Conservation (phyloP, 2,329 filamentous ascomycete genomes). For the Tolypocladium guangdongense region DNA sequence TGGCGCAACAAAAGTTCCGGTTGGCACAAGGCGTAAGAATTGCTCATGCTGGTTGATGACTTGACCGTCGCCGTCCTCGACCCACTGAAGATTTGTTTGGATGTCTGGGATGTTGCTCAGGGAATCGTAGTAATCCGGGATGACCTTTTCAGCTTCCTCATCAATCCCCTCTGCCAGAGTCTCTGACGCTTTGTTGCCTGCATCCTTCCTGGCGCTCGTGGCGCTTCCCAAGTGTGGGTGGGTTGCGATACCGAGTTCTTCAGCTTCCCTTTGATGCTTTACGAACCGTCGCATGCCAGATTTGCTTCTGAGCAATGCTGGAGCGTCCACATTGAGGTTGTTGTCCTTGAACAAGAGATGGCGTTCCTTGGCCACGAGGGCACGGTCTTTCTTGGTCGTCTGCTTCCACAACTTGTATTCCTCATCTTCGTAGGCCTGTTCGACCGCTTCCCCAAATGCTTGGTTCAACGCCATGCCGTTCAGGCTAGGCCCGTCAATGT, state of each 20-base stretch:
- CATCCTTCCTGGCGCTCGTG: constrained; percentile 32
- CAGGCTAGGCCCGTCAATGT: constrained; percentile 68
- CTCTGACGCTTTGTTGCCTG: constrained; percentile 43
- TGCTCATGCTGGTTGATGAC: constrained; percentile 83
- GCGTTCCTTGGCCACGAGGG: constrained; percentile 73
- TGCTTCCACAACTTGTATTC: constrained; percentile 99
- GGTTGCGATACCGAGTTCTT: constrained; percentile 32
- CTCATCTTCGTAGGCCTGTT: constrained; percentile 79
- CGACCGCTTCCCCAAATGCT: constrained; percentile 52
- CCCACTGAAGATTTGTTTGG: constrained; percentile 67
- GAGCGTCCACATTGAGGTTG: constrained; percentile 76
- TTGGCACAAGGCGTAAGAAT: constrained; percentile 65
- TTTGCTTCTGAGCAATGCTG: constrained; percentile 74
- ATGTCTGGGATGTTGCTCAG: constrained; percentile 81
- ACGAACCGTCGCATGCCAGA: constrained; percentile 84
- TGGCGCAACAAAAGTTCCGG: constrained; percentile 65
- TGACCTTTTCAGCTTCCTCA: constrained; percentile 67
- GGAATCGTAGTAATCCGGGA: constrained; percentile 92
- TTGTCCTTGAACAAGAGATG: constrained; percentile 78
- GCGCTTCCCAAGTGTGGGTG: constrained; percentile 25
- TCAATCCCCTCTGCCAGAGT: constrained; percentile 94
- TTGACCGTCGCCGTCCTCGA: constrained; percentile 79
- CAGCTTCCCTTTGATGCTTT: constrained; percentile 63
- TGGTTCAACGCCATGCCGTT: constrained; percentile 54
- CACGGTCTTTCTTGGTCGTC: constrained; percentile 92